Evolutionary conservation across 2,329 filamentous ascomycete species (phyloP), one percentile per base, ranked within the genome.

Genomic region (Phaeosphaeriaceae sp.): DNA sequence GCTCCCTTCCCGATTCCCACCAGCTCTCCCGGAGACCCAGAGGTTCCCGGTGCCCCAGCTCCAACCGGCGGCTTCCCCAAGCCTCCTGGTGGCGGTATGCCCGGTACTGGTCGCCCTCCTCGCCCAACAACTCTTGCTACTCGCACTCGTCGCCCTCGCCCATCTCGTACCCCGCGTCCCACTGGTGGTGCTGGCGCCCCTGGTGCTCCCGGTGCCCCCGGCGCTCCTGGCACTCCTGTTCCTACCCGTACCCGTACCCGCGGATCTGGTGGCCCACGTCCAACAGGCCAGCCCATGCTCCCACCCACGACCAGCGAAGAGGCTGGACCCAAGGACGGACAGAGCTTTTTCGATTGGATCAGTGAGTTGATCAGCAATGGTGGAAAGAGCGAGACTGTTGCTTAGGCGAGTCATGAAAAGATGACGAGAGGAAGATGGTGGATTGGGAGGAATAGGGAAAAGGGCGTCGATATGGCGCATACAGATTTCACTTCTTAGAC

Each of bases 21-120:
- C 12, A 7, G 28, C 9, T 15, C n/a, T 13, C 44, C 32, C 13
- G 32, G n/a, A 34, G 6, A 34, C 42, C 15, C 29, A 4, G 16
- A 34, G n/a, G 16, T 17, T 12, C 32, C 32, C 32, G 32, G 32
- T 28, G 12, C 26, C 47, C 34, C 23, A 33, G 20, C 34, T 34
- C 29, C 37, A 20, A 40, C 28, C 15, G 43, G 48, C 26, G 40
- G 34, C 12, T 34, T 45, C 36, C 47, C 46, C 28, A 26, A 26
- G 4, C 23, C 23, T 11, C 23, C 23, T 26, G 23, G 23, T 11
- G 23, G 23, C 23, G 23, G 23, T 6, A 11, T 29, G 6, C 17
- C 38, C 28, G 20, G 20, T 38, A 23, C 35, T 16, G 18, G 18
- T 2, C 18, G 13, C n/a, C 35, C 15, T 12, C 35, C 13, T 17